These are phyloP conservation scores for Puccinia horiana DNA, from an alignment of 1,284 basidiomycete species.

Conservation along the genomic window DNA sequence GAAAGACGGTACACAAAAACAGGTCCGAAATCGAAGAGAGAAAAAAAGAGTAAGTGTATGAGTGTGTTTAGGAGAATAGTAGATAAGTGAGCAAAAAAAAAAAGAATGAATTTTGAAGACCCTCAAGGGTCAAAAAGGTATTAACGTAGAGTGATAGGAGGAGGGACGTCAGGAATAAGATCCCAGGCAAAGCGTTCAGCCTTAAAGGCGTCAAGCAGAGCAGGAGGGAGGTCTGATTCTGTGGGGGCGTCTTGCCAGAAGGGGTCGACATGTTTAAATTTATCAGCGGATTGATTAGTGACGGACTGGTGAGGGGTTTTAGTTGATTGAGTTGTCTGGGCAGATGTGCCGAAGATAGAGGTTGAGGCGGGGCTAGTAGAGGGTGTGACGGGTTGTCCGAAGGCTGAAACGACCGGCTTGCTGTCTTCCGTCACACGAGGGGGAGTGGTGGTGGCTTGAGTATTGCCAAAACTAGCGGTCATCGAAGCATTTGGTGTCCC, in stretches of 20 bases:
- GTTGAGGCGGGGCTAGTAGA: not conserved
- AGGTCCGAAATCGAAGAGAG: no score
- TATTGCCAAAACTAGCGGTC: slow-evolving; percentile 1
- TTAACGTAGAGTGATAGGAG: slow-evolving; percentile 38
- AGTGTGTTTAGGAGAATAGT: no score
- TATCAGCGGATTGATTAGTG: not conserved
- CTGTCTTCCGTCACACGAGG: not conserved
- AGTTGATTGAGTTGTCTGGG: not conserved
- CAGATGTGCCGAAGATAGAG: not conserved
- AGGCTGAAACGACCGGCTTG: not conserved
- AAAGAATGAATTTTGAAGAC: not conserved
- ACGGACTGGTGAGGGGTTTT: not conserved
- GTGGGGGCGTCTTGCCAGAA: slow-evolving; percentile 38
- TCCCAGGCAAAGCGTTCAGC: slow-evolving; percentile 32
- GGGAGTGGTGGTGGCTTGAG: not conserved
- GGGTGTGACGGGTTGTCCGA: not conserved
- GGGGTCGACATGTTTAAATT: slow-evolving; percentile 31
- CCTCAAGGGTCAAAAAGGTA: not conserved
- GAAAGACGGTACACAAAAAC: no score
- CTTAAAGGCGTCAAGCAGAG: slow-evolving; percentile 25
- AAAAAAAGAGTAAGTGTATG: no score
- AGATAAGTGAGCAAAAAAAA: not conserved
- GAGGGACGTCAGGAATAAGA: slow-evolving; percentile 32
- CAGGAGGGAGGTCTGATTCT: slow-evolving; percentile 16
- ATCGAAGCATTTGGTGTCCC: not conserved